Base-by-base conservation (phyloP, 1,284 basidiomycete species). In the Ceratobasidium theobromae region DNA sequence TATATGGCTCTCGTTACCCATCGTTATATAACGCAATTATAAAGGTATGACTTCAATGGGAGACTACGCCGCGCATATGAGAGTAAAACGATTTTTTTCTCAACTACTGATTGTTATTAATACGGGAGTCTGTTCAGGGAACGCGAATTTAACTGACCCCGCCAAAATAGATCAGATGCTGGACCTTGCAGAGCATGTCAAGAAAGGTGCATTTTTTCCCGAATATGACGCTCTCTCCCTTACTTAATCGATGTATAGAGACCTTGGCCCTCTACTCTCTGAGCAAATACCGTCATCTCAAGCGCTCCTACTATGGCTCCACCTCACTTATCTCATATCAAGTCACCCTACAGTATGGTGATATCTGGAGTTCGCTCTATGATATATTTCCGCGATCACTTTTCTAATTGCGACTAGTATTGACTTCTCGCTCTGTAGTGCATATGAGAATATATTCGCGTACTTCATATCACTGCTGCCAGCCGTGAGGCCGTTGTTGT, bases 251-350 rank as follows among this genome's bases (percentile, higher is more conserved):
- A 28, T 28, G 51, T 53, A 52, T 66, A 95, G 92, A 95, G 80
- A 92, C 92, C 0, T 80, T 95, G 46, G 91, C 93, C 0, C 77
- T 95, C 43, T 93, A 94, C 73, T 88, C 89, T 3, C 78, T 95
- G 54, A 85, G 89, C 72, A 95, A 95, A 76, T 95, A 93, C 73
- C 84, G 93, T 48, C 85, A 93, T 75, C 78, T 95, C 67, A 87
- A 86, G 73, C 80, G 88, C 55, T 84, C 85, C 78, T 95, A 95
- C 16, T 43, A 14, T n/a, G 16, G 14, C 40, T 43, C 40, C 4
- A 43, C 16, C 4, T n/a, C 5, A 43, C 40, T 43, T 8, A 8
- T 8, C 8, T 38, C 8, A 38, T 16, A 16, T 38, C 35, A 38
- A 8, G 16, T 38, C 35, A 38, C 9, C 9, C 35, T 16, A 38